Percentiles rank a stretch among this genome's conserved stretches.
Conservation (phyloP, 768 basidiomycete genomes). For the Tulasnella calospora region DNA sequence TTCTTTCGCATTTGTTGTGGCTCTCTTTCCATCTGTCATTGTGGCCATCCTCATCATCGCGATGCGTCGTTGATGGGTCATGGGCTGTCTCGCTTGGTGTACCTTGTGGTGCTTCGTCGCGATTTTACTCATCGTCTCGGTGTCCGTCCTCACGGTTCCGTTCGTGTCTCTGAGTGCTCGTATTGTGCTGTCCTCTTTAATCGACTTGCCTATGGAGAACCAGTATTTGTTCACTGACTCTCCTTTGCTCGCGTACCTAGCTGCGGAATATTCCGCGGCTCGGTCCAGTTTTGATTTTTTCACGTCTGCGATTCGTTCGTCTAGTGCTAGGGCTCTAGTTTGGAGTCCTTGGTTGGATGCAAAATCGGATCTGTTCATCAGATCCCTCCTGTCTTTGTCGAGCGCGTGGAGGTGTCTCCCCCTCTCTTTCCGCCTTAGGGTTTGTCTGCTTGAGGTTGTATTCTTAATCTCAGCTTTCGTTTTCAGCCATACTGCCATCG, state of each 20-base stretch:
- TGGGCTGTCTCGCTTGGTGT: not conserved
- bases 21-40: not conserved
- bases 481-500: not conserved
- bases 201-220: not conserved
- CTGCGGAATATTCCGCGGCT: not conserved
- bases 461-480: not conserved
- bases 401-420: not conserved
- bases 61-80: not conserved
- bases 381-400: not conserved
- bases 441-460: not conserved
- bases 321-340: not conserved
- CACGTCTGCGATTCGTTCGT: not conserved
- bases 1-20: not conserved
- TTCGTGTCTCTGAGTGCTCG: not conserved
- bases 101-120: not conserved
- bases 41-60: not conserved
- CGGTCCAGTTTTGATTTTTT: not conserved
- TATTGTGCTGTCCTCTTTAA: not conserved
- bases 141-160: not conserved
- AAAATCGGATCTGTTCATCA: not conserved
- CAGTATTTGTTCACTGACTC: conserved; percentile 14
- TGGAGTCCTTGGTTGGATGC: not conserved
- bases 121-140: not conserved
- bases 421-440: not conserved
- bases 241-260: not conserved